Percentiles rank a stretch among this genome's conserved stretches.
phyloP scores from a whole-genome alignment of 805 yeast species.

The Wickerhamomyces ciferrii region DNA sequence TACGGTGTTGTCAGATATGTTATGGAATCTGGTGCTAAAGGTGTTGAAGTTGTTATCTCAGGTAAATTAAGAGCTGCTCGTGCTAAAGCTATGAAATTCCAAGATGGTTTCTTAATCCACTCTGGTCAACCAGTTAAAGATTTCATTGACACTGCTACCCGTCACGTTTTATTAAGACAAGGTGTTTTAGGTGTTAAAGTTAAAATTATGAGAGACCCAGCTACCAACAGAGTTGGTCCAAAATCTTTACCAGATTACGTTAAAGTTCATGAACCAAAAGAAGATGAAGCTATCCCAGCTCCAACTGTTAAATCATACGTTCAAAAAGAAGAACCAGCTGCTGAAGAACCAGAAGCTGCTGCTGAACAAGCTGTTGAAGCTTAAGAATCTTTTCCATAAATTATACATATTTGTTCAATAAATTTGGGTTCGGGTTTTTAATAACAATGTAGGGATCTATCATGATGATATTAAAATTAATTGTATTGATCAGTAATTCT shows the following conservation, averaged over 20 bases:
- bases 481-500: too few species aligned
- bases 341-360: conserved; percentile 11
- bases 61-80: conserved; percentile 99
- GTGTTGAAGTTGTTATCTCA: conserved; percentile 99
- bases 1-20: conserved; percentile 99
- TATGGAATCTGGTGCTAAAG: conserved; percentile 99
- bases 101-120: conserved; percentile 99
- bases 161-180: conserved; percentile 99
- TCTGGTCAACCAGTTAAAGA: conserved; percentile 99
- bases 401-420: background rate
- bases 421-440: background rate
- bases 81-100: conserved; percentile 99
- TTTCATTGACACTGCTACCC: conserved; percentile 97
- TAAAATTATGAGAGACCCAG: conserved; percentile 99
- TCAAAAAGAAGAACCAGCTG: conserved; percentile 23
- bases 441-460: background rate
- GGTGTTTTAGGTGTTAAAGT: conserved; percentile 99
- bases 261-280: conserved; percentile 90
- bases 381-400: conserved; percentile 6
- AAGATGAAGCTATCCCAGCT: conserved; percentile 74
- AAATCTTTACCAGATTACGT: conserved; percentile 94
- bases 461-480: too few species aligned
- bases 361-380: conserved; percentile 12
- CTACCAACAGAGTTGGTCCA: conserved; percentile 79
- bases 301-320: conserved; percentile 80